Base-by-base conservation (phyloP, 2,329 filamentous ascomycete species). In the Hypoxylon sp. region DNA sequence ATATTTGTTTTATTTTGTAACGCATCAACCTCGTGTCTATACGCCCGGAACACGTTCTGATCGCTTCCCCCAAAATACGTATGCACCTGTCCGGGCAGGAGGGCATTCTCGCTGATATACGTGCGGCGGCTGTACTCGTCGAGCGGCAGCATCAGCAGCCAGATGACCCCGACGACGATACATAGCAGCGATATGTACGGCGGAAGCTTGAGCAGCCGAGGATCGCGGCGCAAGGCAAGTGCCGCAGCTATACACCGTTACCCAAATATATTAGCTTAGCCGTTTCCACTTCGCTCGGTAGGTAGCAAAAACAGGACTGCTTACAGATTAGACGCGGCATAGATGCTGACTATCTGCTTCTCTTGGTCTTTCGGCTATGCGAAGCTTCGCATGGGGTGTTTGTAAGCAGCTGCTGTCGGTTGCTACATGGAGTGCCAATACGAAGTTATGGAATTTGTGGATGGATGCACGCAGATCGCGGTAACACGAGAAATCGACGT, bases 21-120 rank as follows among this genome's bases (percentile, higher is more conserved):
- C 7, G 80, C 83, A 70, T 91, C 87, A 52, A 97, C 83, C 79
- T 98, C 95, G 74, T 92, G 89, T 73, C 91, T 88, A 77, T 96
- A 98, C 6, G 93, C 95, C 48, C 93, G 87, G 74, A 98, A 94
- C 68, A 98, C 87, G 77, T 97, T 91, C 81, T 98, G 94, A 76
- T 99, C 95, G 77, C 93, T 97, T 17, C 95, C 95, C 6, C 92
- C 90, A 75, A 99, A 99, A 79, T 99, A 99, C 1, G 95, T 97
- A 79, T 98, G 94, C 7, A 98, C 95, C 78, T 99, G 95, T 1
- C 94, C 95, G 0, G 95, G 95, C 13, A 99, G 83, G 32, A 99
- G 87, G 10, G 95, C 95, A 77, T 99, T 99, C 78, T 99, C 95
- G 44, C 94, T 98, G 60, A 99, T 95, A 78, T 99, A 99, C 0